These are phyloP conservation scores for Lachnellula cervina DNA, from an alignment of 2,329 filamentous ascomycete genomes.

Conservation along the genomic window DNA sequence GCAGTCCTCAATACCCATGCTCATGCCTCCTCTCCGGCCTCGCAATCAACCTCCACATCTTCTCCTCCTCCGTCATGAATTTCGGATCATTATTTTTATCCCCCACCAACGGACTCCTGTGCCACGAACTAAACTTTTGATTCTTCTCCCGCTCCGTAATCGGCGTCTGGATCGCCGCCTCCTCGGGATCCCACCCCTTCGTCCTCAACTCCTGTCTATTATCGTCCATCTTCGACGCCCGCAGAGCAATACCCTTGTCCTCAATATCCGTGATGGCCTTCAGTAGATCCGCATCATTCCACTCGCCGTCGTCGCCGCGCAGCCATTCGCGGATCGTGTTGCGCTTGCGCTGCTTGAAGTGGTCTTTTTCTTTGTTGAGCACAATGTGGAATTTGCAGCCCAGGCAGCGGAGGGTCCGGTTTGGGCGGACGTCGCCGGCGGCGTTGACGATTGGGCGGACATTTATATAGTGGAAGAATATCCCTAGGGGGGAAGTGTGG, in stretches of 20 bases:
- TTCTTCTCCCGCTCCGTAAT: background rate
- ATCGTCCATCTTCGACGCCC: slow-evolving; percentile 1
- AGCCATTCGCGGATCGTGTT: slow-evolving; percentile 20
- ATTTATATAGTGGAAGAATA: slow-evolving; percentile 18
- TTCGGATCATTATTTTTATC: slow-evolving; percentile 1
- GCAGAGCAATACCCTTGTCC: background rate
- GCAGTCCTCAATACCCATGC: background rate
- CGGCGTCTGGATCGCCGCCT: slow-evolving; percentile 4
- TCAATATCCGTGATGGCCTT: slow-evolving; percentile 11
- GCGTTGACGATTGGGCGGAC: background rate
- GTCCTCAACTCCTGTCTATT: background rate
- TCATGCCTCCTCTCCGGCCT: background rate
- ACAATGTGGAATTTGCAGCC: slow-evolving; percentile 18
- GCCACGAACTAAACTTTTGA: background rate
- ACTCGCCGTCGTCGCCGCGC: background rate
- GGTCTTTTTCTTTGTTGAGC: slow-evolving; percentile 21
- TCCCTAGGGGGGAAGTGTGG: slow-evolving; percentile 7
- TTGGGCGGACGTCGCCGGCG: background rate
- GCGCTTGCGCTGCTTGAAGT: slow-evolving; percentile 23
- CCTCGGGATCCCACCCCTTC: slow-evolving; percentile 7
- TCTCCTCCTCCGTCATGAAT: background rate
- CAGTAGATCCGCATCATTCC: slow-evolving; percentile 10
- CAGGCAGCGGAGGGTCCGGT: slow-evolving; percentile 5
- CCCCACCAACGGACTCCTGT: background rate
- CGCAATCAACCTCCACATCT: background rate